Conservation (phyloP, 31 red algal genomes). For the Asparagopsis taxiformis region DNA sequence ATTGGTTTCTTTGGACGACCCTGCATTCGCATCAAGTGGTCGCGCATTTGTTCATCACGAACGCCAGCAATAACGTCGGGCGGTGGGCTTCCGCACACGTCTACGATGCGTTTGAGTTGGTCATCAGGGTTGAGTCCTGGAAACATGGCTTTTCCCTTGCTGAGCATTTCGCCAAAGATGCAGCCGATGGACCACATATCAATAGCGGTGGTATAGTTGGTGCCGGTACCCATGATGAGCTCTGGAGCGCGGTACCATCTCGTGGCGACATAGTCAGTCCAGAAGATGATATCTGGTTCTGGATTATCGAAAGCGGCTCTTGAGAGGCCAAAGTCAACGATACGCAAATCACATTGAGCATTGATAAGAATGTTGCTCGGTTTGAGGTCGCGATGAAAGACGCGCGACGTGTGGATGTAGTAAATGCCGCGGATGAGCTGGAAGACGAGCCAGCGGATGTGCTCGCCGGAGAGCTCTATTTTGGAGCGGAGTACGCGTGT, state of each 20-base stretch:
- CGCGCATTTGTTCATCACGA: constrained; percentile 65
- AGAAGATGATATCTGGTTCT: constrained; percentile 79
- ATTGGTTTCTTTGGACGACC: constrained; percentile 33
- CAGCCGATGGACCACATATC: constrained; percentile 99
- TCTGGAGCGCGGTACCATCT: constrained; percentile 98
- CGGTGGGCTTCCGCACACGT: constrained; percentile 70
- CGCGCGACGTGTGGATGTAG: constrained; percentile 89
- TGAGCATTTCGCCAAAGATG: constrained; percentile 98
- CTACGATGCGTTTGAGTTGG: constrained; percentile 76
- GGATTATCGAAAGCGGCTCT: constrained; percentile 73
- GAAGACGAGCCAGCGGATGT: constrained; percentile 92
- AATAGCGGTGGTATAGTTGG: constrained; percentile 95
- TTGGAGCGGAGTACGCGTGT: constrained; percentile 79
- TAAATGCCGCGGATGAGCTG: constrained; percentile 90
- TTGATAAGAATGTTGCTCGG: constrained; percentile 95
- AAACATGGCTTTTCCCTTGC: constrained; percentile 85
- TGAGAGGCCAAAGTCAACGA: constrained; percentile 95
- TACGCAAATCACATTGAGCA: constrained; percentile 84
- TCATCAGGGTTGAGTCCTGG: constrained; percentile 86
- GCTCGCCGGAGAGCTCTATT: constrained; percentile 77
- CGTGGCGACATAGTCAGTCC: constrained; percentile 99
- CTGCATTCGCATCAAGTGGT: constrained; percentile 60
- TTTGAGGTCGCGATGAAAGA: too few relatives aligned
- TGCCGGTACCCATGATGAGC: constrained; percentile 83
- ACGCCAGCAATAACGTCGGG: constrained; percentile 64